Evolutionary conservation across 169 alveolate species (phyloP), one percentile per base, ranked within the genome.

Genomic region (Besnoitia besnoiti): DNA sequence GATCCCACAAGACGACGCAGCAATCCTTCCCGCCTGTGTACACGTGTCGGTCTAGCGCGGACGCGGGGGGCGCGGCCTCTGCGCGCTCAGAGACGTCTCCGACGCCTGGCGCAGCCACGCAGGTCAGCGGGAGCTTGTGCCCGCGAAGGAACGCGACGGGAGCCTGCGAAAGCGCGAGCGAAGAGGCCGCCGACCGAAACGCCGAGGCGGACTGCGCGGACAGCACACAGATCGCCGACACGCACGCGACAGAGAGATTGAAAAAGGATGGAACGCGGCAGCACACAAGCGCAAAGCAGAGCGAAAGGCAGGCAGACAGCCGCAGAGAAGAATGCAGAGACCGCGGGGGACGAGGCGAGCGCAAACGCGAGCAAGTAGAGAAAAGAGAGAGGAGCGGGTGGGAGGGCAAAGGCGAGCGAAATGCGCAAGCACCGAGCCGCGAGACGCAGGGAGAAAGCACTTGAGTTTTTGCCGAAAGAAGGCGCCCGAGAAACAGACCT

Each of bases 1-100:
- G 50, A 42, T 95, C 96, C 96, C 97, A 95, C 40, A 85, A 84
- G 37, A 95, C 40, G 14, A 95, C 76, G 49, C 95, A 93, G 82
- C 97, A 93, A 55, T 95, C 97, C 89, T 95, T 95, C 44, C 96
- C 95, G 12, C 96, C 97, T 5, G 96, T 92, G 84, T 92, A 95
- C 16, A 91, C 93, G 59, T 49, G 80, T n/a, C 92, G 90, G 40
- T 84, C 90, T 40, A 76, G 90, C 4, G 77, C n/a, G 16, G 91
- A 51, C 39, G 80, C 49, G 8, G 79, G 3, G 0, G 79, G 46
- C 19, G 77, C 80, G 46, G 46, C 88, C 27, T 50, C 89, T 44
- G 93, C 77, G 40, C 37, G 77, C 85, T 44, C 37, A 19, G 85
- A 46, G 35, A 47, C 39, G 33, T 76, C 89, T 19, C 61, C 61